Base-by-base conservation (phyloP, 495 filamentous ascomycete species). In the Talaromyces stipitatus region DNA sequence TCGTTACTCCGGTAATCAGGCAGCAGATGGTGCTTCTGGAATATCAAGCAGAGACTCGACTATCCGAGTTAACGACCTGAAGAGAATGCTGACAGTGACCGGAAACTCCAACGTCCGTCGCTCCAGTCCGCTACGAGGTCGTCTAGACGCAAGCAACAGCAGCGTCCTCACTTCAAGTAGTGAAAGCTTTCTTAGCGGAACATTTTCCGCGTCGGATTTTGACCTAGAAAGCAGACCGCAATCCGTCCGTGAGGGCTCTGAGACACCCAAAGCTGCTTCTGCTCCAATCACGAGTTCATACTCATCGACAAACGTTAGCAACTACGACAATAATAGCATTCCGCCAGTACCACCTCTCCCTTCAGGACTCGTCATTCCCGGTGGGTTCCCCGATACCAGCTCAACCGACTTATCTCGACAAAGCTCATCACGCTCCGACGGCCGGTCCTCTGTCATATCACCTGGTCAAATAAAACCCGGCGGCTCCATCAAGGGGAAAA, bases 61-160 rank as follows among this genome's bases (percentile, higher is more conserved):
- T 10, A 83, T 91, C n/a, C 85, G 87, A 32, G 85, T 95, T n/a
- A 90, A 91, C 56, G 90, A 95, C 62, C 76, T 96, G 58, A 92
- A 91, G 67, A 82, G 83, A 50, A 87, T 85, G 22, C 78, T 89
- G 14, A 84, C 82, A 2, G 84, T 73, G 24, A 69, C 62, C 59
- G 71, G 67, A 58, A 72, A 72, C 9, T 62, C 64, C 7, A 62
- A 57, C 18, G 36, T 50, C n/a, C 69, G 69, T n/a, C 66, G 64
- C n/a, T 64, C 66, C 26, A 78, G 73, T 54, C 73, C 75, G 1
- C 58, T 78, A 20, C 66, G 72, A 8, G 67, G 67, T 26, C 70
- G 68, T 45, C 60, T 72, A 18, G 69, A 71, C 53, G 60, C 64
- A 16, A 74, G 71, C 5, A 71, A 67, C 36, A 58, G 54, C 51